A percentile compares a stretch with the other conserved stretches of the same genome.
Evolutionary conservation across 1,284 basidiomycete species (phyloP).

Genomic region (Retiboletus flavoniger): DNA sequence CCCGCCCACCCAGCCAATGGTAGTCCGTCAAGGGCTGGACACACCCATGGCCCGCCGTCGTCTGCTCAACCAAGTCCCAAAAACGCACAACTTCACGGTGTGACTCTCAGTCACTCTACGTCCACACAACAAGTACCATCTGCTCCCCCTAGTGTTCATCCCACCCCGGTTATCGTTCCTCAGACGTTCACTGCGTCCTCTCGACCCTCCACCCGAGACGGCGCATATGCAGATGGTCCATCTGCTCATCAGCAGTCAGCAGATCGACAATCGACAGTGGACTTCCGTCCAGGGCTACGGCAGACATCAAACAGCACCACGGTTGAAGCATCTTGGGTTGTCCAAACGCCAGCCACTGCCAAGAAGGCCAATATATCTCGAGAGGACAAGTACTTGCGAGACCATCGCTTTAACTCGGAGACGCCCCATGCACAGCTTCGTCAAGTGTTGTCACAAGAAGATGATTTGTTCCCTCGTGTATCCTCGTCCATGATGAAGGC

Average conservation of each 20-base stretch:
- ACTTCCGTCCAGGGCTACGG: conserved; percentile 15
- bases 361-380: conserved; percentile 21
- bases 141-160: conserved; percentile 16
- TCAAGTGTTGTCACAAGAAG: conserved; percentile 35
- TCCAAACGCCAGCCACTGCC: conserved; percentile 28
- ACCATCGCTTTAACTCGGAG: conserved; percentile 21
- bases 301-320: conserved; percentile 22
- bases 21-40: conserved; percentile 18
- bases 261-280: conserved; percentile 13
- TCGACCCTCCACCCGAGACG: conserved; percentile 30
- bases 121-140: conserved; percentile 23
- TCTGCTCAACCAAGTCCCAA: conserved; percentile 31
- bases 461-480: conserved; percentile 24
- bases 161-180: conserved; percentile 23
- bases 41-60: conserved; percentile 7
- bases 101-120: conserved; percentile 9
- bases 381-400: conserved; percentile 33
- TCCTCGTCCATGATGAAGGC: conserved; percentile 33
- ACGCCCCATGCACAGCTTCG: conserved; percentile 32
- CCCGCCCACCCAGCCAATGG: conserved; percentile 13
- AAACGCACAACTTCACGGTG: conserved; percentile 21
- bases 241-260: conserved; percentile 11
- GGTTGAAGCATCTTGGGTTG: conserved; percentile 35
- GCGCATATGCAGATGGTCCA: conserved; percentile 8
- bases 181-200: conserved; percentile 24